These are phyloP conservation scores for Coemansia guatemalensis DNA, from an alignment of 192 early-diverging fungal species.

Conservation along the genomic window DNA sequence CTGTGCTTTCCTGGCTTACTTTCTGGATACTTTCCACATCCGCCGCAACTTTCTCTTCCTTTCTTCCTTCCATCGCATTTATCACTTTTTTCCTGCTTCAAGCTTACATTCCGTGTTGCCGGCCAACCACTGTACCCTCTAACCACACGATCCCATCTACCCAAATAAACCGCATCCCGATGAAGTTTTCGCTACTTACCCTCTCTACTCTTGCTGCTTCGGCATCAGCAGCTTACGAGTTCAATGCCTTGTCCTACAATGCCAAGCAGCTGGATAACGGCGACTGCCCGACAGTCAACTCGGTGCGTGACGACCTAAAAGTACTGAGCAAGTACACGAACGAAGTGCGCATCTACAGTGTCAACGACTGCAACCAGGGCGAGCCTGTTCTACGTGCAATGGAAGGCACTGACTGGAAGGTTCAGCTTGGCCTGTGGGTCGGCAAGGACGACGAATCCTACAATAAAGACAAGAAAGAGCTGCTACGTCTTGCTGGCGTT, in stretches of 20 bases:
- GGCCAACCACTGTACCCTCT: constrained; percentile 10
- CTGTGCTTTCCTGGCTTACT: neutral
- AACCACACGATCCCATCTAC: neutral
- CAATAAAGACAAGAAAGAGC: constrained; percentile 41
- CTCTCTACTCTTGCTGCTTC: constrained; percentile 26
- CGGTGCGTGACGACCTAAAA: constrained; percentile 61
- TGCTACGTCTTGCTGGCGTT: constrained; percentile 38
- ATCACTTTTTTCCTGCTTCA: neutral
- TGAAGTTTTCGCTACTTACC: constrained; percentile 30
- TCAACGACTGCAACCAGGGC: constrained; percentile 63
- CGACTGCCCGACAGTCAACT: constrained; percentile 59
- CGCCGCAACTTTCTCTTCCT: constrained; percentile 1
- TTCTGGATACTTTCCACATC: neutral
- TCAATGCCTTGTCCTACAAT: constrained; percentile 64
- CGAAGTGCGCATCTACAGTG: constrained; percentile 62
- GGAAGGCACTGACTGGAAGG: constrained; percentile 60
- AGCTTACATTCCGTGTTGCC: constrained; percentile 18
- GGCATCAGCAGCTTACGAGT: constrained; percentile 25
- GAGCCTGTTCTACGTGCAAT: constrained; percentile 63
- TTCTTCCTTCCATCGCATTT: neutral
- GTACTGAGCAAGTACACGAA: constrained; percentile 57
- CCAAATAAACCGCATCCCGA: constrained; percentile 3
- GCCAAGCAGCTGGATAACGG: constrained; percentile 57
- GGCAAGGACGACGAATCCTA: constrained; percentile 53
- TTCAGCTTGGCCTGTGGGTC: constrained; percentile 66